These are phyloP conservation scores for Colletotrichum theobromicola DNA, from an alignment of 2,329 filamentous ascomycete genomes.

Conservation along the genomic window DNA sequence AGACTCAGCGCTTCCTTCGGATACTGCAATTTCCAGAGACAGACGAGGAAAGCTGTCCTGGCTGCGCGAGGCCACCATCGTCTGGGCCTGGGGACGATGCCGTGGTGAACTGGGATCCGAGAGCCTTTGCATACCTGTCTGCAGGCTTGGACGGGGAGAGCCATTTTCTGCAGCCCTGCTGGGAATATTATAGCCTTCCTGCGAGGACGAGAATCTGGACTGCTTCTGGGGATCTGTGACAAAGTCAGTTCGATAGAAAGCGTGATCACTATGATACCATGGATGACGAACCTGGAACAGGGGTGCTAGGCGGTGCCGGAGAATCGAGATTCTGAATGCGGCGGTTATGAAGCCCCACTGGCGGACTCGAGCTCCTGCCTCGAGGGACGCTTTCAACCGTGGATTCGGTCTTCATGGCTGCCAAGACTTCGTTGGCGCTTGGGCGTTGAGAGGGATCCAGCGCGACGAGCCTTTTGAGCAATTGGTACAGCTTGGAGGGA, in stretches of 20 bases:
- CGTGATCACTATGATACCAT: neutral
- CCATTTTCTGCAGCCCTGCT: conserved; percentile 25
- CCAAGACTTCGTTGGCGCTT: conserved; percentile 83
- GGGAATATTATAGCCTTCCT: conserved; percentile 32
- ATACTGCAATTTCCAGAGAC: conserved; percentile 32
- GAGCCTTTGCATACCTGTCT: conserved; percentile 37
- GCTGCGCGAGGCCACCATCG: conserved; percentile 46
- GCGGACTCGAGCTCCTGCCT: conserved; percentile 36
- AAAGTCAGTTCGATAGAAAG: conserved; percentile 18
- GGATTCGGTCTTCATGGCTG: conserved; percentile 74
- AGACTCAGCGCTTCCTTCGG: conserved; percentile 10
- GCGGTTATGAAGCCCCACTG: conserved; percentile 45
- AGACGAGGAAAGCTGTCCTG: conserved; percentile 38
- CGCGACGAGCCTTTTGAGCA: conserved; percentile 81
- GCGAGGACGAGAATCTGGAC: conserved; percentile 28
- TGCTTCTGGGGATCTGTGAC: conserved; percentile 37
- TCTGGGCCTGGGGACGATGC: conserved; percentile 25
- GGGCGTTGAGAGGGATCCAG: conserved; percentile 79
- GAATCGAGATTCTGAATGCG: conserved; percentile 63
- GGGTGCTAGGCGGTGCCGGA: conserved; percentile 53
- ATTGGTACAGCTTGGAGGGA: conserved; percentile 83
- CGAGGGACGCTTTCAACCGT: conserved; percentile 47
- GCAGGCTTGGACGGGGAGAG: conserved; percentile 29
- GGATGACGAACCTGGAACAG: conserved; percentile 44
- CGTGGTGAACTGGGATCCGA: conserved; percentile 31